Conservation (phyloP, 1,139 yeast genomes). For the Hyphopichia pseudoburtonii region DNA sequence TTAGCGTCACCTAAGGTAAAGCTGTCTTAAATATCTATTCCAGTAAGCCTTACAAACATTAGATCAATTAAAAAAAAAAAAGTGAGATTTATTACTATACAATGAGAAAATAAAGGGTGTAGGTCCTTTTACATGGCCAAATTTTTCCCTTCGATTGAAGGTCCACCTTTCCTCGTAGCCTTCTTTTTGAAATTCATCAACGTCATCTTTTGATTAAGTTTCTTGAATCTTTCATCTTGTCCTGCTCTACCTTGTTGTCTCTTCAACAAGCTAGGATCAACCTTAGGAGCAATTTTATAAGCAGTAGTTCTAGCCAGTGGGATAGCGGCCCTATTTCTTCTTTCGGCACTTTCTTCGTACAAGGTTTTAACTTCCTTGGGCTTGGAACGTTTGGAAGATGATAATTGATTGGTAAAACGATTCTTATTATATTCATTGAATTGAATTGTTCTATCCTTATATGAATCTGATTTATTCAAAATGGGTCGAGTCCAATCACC, state of each 20-base stretch:
- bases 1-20: too few relatives aligned
- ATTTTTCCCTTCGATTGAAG: constrained; percentile 78
- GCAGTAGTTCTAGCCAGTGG: constrained; percentile 88
- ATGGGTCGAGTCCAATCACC: constrained; percentile 99
- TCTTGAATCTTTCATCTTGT: constrained; percentile 76
- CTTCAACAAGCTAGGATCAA: constrained; percentile 47
- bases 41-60: too few relatives aligned
- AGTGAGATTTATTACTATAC: too few relatives aligned
- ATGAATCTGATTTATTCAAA: constrained; percentile 92
- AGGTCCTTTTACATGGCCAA: constrained; percentile 49
- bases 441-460: constrained; percentile 80
- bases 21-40: too few relatives aligned
- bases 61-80: too few relatives aligned
- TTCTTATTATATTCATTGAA: constrained; percentile 70
- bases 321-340: constrained; percentile 91
- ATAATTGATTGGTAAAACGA: constrained; percentile 49
- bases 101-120: too few relatives aligned
- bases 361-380: constrained; percentile 53
- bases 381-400: constrained; percentile 32
- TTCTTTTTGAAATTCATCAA: constrained; percentile 48
- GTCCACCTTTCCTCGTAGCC: constrained; percentile 62
- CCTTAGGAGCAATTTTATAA: constrained; percentile 87
- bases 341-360: constrained; percentile 89
- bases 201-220: constrained; percentile 58
- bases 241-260: constrained; percentile 46